These are phyloP conservation scores for Candida mesenterica DNA, from an alignment of 1,139 yeast species.

Conservation along the genomic window DNA sequence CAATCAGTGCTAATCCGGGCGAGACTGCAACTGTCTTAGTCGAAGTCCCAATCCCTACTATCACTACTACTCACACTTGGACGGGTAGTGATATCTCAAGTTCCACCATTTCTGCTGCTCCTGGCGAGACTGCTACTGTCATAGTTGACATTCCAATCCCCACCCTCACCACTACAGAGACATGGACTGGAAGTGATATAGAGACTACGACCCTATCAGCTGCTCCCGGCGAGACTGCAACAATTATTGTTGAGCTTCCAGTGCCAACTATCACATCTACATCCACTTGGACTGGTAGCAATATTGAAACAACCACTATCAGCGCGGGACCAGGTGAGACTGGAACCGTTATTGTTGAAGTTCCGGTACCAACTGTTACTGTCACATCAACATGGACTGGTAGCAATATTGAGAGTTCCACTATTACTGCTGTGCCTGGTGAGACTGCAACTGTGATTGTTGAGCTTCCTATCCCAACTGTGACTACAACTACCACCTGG, in stretches of 20 bases:
- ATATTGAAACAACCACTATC: conserved; percentile 1
- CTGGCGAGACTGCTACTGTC: conserved; percentile 14
- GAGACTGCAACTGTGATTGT: conserved; percentile 11
- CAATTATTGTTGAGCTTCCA: conserved; percentile 14
- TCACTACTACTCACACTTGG: conserved; percentile 14
- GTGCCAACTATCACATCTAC: conserved; percentile 9
- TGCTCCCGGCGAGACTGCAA: conserved; percentile 11
- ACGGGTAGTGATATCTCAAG: conserved; percentile 10
- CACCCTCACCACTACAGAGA: conserved; percentile 12
- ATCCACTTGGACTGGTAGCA: conserved; percentile 11
- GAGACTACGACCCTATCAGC: conserved; percentile 12
- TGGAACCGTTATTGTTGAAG: conserved; percentile 8
- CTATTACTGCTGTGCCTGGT: conserved; percentile 7
- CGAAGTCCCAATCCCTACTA: conserved; percentile 15
- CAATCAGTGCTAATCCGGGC: conserved; percentile 8
- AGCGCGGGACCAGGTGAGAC: conserved; percentile 9
- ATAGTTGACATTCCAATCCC: conserved; percentile 16
- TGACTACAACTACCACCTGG: conserved; percentile 16
- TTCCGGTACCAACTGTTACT: conserved; percentile 11
- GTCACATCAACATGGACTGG: conserved; percentile 15
- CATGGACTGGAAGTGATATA: conserved; percentile 11
- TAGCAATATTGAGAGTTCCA: conserved; percentile 4
- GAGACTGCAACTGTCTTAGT: conserved; percentile 16
- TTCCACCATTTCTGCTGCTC: conserved; percentile 8
- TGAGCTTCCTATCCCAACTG: conserved; percentile 7